phyloP scores from a whole-genome alignment of 2,329 filamentous ascomycete genomes.

The Xylaria sp. region DNA sequence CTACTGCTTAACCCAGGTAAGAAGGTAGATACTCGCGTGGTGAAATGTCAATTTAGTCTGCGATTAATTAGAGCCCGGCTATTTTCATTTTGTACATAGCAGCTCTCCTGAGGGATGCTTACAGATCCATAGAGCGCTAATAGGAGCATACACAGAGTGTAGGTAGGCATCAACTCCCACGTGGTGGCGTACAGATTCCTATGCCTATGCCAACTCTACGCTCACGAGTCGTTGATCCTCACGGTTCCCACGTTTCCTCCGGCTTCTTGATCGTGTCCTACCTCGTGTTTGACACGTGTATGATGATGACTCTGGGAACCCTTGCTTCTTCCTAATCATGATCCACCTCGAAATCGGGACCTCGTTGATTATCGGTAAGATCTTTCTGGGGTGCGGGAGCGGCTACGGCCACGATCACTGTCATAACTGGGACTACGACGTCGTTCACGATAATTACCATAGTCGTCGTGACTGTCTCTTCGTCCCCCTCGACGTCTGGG shows the following conservation, averaged over 20 bases:
- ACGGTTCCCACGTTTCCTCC: conserved; percentile 9
- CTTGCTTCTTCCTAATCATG: neutral
- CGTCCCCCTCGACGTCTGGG: conserved; percentile 49
- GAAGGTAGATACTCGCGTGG: conserved; percentile 5
- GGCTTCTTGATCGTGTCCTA: conserved; percentile 18
- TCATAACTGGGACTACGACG: conserved; percentile 62
- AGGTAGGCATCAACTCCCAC: conserved; percentile 12
- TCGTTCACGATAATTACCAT: conserved; percentile 51
- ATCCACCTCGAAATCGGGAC: neutral
- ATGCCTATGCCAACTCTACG: neutral
- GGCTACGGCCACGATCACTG: conserved; percentile 56
- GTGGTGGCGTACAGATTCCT: conserved; percentile 6
- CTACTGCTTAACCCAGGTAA: neutral
- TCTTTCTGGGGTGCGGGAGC: conserved; percentile 55
- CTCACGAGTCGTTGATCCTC: conserved; percentile 18
- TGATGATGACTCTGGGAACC: conserved; percentile 6
- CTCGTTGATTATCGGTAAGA: conserved; percentile 48
- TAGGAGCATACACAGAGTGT: conserved; percentile 33
- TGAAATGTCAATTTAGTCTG: conserved; percentile 15
- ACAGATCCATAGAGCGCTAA: conserved; percentile 20
- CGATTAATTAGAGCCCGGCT: conserved; percentile 30
- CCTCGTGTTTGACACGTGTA: conserved; percentile 21
- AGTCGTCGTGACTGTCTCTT: conserved; percentile 50
- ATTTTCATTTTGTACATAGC: conserved; percentile 19
- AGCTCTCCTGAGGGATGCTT: conserved; percentile 14